phyloP scores from a whole-genome alignment of 2,329 filamentous ascomycete species.

The Trichophaea hybrida region DNA sequence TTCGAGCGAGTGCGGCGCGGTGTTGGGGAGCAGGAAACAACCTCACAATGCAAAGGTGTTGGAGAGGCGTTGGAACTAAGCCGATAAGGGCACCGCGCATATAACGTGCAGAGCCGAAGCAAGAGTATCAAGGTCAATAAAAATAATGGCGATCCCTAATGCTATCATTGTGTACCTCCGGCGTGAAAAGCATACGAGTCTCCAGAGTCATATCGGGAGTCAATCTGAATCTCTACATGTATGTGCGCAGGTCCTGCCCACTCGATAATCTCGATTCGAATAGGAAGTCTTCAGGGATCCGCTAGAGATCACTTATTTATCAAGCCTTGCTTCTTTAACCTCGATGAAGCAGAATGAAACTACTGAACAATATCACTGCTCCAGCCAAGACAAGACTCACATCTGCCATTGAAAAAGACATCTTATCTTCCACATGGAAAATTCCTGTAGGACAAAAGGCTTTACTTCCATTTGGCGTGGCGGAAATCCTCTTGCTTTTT shows the following conservation, averaged over 20 bases:
- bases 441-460: not conserved
- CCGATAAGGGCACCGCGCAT: not conserved
- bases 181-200: too few species aligned
- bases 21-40: not conserved
- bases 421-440: not conserved
- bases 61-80: not conserved
- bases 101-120: not conserved
- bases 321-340: not conserved
- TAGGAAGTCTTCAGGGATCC: not conserved
- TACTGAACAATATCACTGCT: not conserved
- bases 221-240: too few species aligned
- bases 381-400: not conserved
- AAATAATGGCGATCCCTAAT: too few species aligned
- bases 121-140: too few species aligned
- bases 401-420: not conserved
- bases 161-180: too few species aligned
- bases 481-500: not conserved
- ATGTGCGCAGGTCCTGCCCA: not conserved
- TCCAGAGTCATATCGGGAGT: too few species aligned
- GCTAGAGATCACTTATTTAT: not conserved
- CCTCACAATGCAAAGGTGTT: not conserved
- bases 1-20: not conserved
- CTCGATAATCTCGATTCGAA: not conserved
- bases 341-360: not conserved
- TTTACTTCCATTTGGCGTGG: not conserved